phyloP scores from a whole-genome alignment of 2,329 filamentous ascomycete genomes.

The Pestalotiopsis sp. region DNA sequence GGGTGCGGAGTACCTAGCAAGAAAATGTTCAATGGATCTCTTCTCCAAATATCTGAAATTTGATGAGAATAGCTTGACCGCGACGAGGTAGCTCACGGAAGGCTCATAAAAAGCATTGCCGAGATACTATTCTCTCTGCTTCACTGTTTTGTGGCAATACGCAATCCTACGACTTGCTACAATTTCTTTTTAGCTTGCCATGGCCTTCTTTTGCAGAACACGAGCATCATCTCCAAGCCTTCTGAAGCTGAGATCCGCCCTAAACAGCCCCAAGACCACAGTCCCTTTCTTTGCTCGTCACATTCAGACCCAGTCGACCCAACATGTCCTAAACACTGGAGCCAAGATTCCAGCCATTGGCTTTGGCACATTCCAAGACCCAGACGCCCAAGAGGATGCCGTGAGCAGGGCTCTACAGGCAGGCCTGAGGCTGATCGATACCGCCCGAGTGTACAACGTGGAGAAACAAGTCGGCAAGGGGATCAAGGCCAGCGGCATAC shows the following conservation, averaged over 20 bases:
- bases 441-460: slow-evolving; percentile 23
- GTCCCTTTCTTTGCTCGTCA: background rate
- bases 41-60: too few species aligned
- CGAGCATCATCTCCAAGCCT: background rate
- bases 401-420: slow-evolving; percentile 25
- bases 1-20: too few species aligned
- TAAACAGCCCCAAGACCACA: background rate
- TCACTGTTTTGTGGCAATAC: too few species aligned
- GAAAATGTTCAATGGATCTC: too few species aligned
- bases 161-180: too few species aligned
- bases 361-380: slow-evolving; percentile 33
- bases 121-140: too few species aligned
- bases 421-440: slow-evolving; percentile 40
- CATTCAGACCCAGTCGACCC: background rate
- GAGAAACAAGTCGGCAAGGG: slow-evolving; percentile 26
- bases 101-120: too few species aligned
- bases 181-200: background rate
- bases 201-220: background rate
- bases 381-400: slow-evolving; percentile 27
- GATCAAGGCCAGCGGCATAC: slow-evolving; percentile 26
- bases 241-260: background rate
- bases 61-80: too few species aligned
- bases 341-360: slow-evolving; percentile 31
- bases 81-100: too few species aligned
- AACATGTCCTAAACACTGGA: slow-evolving; percentile 23